Evolutionary conservation across 1,139 yeast species (phyloP), one percentile per base, ranked within the genome.

Genomic region (Yamadazyma songkhlaensis): DNA sequence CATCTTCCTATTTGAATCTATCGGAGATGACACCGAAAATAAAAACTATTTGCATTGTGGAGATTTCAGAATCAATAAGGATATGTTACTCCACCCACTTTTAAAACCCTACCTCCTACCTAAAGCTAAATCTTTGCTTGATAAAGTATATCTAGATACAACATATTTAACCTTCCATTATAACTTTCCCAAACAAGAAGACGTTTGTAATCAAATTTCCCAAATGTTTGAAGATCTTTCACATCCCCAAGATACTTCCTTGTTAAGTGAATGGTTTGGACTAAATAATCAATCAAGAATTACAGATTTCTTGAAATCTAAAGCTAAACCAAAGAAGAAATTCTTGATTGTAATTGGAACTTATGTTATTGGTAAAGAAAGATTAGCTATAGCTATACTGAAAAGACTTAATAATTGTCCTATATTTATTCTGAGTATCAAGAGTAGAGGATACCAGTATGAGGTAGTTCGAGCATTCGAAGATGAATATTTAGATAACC

Each of bases 351-450:
- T 86, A 15, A 81, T 92, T n/a, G 97, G 97, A 0, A 83, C 96
- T 0, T 92, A 92, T 57, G 76, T 90, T 2, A 88, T 92, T 30
- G 97, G 98, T 2, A 92, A 92, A 55, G 98, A 92, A 55, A 75
- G 81, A 41, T 57, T 92, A 21, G 97, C 96, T 0, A 61, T 87
- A 8, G 68, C 78, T 1, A 70, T 87, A 24, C 92, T 90, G 53
- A 60, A 72, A 32, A 54, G 55, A n/a, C 55, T 87, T 12, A 54
- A 64, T 2, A 55, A 64, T 2, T 66, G 74, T 71, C 51, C 81
- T 57, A 64, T 82, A 64, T 49, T 53, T 43, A 63, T 67, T 6
- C 71, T 83, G 70, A 62, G 77, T 72, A 48, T 67, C 55, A 59
- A 65, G 21, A 64, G 74, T 36, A 72, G 85, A 46, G 67, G 70